A percentile compares a stretch with the other conserved stretches of the same genome.
Conservation (phyloP, 2,329 filamentous ascomycete genomes). For the Penicillium sp. region DNA sequence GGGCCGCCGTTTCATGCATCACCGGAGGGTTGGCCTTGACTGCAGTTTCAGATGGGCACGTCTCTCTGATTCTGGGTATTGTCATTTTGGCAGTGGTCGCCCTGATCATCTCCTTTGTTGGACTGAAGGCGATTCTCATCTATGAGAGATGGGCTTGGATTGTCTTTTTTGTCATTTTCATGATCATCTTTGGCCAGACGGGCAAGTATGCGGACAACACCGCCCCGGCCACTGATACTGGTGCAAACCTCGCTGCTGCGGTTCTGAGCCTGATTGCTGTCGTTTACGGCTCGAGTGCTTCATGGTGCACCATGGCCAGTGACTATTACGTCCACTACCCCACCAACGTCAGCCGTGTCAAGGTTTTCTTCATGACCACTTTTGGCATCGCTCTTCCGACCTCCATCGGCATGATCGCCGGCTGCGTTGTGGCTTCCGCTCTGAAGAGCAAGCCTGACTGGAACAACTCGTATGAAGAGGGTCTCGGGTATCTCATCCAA, state of each 20-base stretch:
- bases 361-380: constrained; percentile 20
- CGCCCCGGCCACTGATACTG: constrained; percentile 31
- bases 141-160: constrained; percentile 31
- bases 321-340: constrained; percentile 26
- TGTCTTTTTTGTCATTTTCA: constrained; percentile 34
- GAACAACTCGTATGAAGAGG: constrained; percentile 12
- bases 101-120: constrained; percentile 24
- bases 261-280: constrained; percentile 40
- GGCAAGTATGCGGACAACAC: constrained; percentile 39
- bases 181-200: constrained; percentile 47
- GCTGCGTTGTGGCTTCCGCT: constrained; percentile 14
- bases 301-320: constrained; percentile 20
- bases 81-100: constrained; percentile 26
- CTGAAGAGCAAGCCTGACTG: constrained; percentile 16
- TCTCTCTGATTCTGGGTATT: constrained; percentile 25
- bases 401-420: constrained; percentile 18
- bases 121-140: constrained; percentile 23
- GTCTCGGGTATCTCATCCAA: constrained; percentile 20
- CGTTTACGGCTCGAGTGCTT: constrained; percentile 19
- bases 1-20: constrained; percentile 28
- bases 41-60: constrained; percentile 29
- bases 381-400: constrained; percentile 21
- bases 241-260: constrained; percentile 21
- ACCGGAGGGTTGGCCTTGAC: constrained; percentile 28
- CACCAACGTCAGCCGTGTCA: constrained; percentile 15